phyloP scores from a whole-genome alignment of 2,329 filamentous ascomycete species.

The Stagonosporopsis rhizophila region DNA sequence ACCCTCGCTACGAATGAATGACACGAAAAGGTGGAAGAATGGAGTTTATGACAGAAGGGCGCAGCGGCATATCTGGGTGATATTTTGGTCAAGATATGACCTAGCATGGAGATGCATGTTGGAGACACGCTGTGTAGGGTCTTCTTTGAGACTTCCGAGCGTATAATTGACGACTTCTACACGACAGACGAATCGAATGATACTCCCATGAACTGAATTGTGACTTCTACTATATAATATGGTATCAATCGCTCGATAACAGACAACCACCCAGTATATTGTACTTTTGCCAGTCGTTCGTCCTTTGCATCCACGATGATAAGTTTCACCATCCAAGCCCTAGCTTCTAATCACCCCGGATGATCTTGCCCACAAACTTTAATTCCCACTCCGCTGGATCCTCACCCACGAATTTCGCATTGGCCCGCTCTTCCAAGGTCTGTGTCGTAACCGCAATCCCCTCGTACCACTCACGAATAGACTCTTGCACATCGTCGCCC shows the following conservation, averaged over 20 bases:
- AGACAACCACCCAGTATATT: constrained; percentile 2
- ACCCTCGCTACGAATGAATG: constrained; percentile 22
- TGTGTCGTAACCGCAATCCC: constrained; percentile 39
- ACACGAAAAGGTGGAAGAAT: constrained; percentile 10
- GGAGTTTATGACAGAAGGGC: constrained; percentile 13
- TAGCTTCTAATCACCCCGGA: constrained; percentile 30
- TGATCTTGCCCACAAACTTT: constrained; percentile 48
- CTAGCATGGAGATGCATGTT: constrained; percentile 5
- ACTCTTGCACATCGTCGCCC: constrained; percentile 42
- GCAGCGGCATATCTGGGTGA: constrained; percentile 8
- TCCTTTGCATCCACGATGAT: not conserved
- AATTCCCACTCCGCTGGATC: constrained; percentile 48
- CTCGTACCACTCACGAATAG: constrained; percentile 47
- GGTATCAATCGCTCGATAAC: constrained; percentile 13
- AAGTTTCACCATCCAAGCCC: not conserved
- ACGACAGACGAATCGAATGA: constrained; percentile 17
- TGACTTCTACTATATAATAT: not conserved
- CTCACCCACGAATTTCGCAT: constrained; percentile 40
- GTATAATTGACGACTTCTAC: constrained; percentile 17
- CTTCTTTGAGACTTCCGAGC: constrained; percentile 1
- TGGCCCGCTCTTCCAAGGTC: constrained; percentile 37
- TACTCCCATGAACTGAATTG: constrained; percentile 5
- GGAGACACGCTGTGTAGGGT: constrained; percentile 9
- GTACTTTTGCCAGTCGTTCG: not conserved
- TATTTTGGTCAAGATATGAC: not conserved